Base-by-base conservation (phyloP, 2,329 filamentous ascomycete genomes). In the Pyrenochaeta sp. region DNA sequence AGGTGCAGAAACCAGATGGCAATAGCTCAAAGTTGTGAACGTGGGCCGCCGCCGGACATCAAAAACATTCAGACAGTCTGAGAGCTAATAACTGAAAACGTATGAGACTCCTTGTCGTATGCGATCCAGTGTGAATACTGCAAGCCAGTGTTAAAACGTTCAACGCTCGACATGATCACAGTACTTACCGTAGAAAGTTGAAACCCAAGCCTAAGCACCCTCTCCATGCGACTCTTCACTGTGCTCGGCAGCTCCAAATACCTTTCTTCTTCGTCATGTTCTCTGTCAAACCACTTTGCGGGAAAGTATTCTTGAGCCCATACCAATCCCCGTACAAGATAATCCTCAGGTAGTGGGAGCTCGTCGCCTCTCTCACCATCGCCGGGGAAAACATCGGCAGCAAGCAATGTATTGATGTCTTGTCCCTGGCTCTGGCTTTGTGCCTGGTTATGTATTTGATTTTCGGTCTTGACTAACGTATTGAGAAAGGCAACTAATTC, bases 321-420 rank as follows among this genome's bases (percentile, higher is more conserved):
- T 1, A 86, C 69, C 1, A 90, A 75, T 0, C 89, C 89, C 1
- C 87, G 80, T 49, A 91, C 81, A 0, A 84, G 80, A 59, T 85
- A 90, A 55, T 92, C 90, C 43, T 92, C 90, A 0, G 88, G 87
- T 0, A 92, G 69, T 0, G 89, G 88, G 0, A 81, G 77, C 1
- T 79, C 79, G 0, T 79, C 69, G 1, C 75, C 23, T 5, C 53
- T 50, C 18, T 64, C 58, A 4, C 48, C 45, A 1, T 78, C 78
- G 2, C 77, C 76, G 0, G 84, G 83, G 51, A 90, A 87, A 0
- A 74, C 35, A 11, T 60, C 37, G n/a, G 65, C 1, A 12, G 61
- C 40, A 7, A 73, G 42, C 5, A 69, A 39, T 67, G 70, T 27
- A 66, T 76, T 29, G 76, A 72, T 58, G 33, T 56, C 42, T 74